Evolutionary conservation across 495 filamentous ascomycete genomes (phyloP), one percentile per base, ranked within the genome.

Genomic region (Evernia prunastri): DNA sequence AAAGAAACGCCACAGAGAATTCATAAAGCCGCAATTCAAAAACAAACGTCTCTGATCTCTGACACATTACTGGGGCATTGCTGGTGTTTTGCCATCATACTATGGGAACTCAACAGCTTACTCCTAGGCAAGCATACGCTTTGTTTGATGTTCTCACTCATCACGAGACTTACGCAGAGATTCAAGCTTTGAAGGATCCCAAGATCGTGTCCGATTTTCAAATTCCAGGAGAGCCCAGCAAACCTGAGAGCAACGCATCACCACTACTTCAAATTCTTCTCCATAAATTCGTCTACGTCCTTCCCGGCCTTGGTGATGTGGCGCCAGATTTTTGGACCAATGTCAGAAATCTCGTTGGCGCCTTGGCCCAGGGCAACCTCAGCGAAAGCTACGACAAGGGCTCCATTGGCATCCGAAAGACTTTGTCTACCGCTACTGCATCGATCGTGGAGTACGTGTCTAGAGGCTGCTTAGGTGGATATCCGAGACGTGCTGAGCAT

Each of bases 351-450:
- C 67, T 81, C 18, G 70, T 78, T 11, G 62, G 67, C 51, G 79
- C 80, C 49, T 72, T 88, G n/a, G 80, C 73, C 5, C 76, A 82
- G 20, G 83, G 80, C 23, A 80, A 86, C 35, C 74, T 88, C 35
- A 86, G 82, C 35, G 85, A 88, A 67, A 87, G 84, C 70, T 89
- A 87, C 68, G 86, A 89, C 69, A 87, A 87, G 69, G 86, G 84
- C 9, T 75, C 79, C 10, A 67, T 89, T 40, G 85, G 86, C 17
- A 80, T 81, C 64, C 78, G 86, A 56, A 88, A 86, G 70, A 84
- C 84, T 13, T 75, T 89, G 33, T 83, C 85, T 10, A 87, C 86
- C 35, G 86, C 83, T 15, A 78, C 82, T 20, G 83, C 83, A 25
- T 80, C 79, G 5, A 69, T 89, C 60, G 77, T 87, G 62, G 86